Evolutionary conservation across 192 early-diverging fungal genomes (phyloP).

Genomic region (Linnemannia exigua): DNA sequence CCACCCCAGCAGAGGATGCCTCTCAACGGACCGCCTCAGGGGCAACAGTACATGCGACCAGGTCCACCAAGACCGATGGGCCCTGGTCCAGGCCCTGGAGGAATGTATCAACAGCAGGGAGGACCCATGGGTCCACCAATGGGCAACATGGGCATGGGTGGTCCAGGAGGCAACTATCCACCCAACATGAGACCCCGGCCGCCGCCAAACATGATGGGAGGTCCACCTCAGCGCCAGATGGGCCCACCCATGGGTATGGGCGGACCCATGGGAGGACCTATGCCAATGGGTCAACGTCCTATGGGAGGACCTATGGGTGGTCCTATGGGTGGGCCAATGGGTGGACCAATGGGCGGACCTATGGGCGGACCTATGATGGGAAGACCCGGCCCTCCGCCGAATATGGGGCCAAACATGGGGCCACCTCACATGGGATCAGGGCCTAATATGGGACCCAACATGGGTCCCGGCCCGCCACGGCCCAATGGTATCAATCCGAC

Average conservation of each 20-base stretch:
- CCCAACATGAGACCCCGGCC: conserved; percentile 48
- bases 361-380: conserved; percentile 26
- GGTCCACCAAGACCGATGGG: conserved; percentile 40
- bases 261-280: conserved; percentile 42
- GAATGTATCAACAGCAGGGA: conserved; percentile 29
- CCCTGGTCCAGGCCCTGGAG: conserved; percentile 24
- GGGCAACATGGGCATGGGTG: conserved; percentile 14
- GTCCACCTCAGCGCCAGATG: conserved; percentile 41
- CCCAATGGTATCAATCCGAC: neutral
- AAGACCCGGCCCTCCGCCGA: conserved; percentile 17
- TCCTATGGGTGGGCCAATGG: conserved; percentile 23
- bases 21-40: conserved; percentile 29
- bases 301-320: conserved; percentile 33
- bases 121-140: conserved; percentile 20
- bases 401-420: conserved; percentile 18
- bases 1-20: conserved; percentile 43
- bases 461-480: conserved; percentile 14
- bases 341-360: conserved; percentile 27
- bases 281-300: conserved; percentile 30
- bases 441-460: conserved; percentile 30
- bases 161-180: conserved; percentile 38
- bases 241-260: conserved; percentile 42
- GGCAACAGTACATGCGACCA: conserved; percentile 45
- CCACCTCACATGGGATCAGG: conserved; percentile 7
- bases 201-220: conserved; percentile 41